Evolutionary conservation across 805 yeast genomes (phyloP), one percentile per base, ranked within the genome.

Genomic region (Ogataea polymorpha): DNA sequence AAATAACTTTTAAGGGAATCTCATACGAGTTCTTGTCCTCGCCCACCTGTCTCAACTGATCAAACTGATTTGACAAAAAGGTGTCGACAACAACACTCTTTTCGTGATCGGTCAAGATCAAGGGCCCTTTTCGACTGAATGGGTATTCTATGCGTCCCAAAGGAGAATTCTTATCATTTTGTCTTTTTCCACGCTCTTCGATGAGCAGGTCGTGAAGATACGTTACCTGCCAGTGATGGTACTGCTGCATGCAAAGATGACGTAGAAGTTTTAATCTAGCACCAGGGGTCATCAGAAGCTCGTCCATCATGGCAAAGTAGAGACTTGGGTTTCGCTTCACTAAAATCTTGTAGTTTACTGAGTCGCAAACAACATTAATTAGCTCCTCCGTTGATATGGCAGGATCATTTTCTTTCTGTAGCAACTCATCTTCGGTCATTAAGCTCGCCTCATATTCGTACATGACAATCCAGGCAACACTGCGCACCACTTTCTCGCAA

Each of bases 41-140:
- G 11, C 55, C 58, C 11, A 46, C 44, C 23, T 63, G 61, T 0
- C 73, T 66, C 10, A 75, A 48, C 44, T 61, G 68, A 11, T 73
- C 66, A 4, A 75, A 65, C 10, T 75, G 73, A 46, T 75, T 77
- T n/a, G 78, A 68, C 44, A 85, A 68, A 49, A 83, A 80, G 56
- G 81, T 88, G 61, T 82, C 89, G 26, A 85, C 58, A 11, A 85
- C 54, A 87, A 82, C 80, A 49, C 76, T 74, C 45, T 65, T 69
- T 51, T 84, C 91, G 35, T 80, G 68, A 9, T 72, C 77, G 12
- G 84, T 75, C 25, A 84, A 59, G 4, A 59, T 64, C 15, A 84
- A 46, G 0, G 63, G 40, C 0, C 89, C 90, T 48, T 67, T 65
- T 54, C 91, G 68, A 8, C 86, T 76, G 51, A 80, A 79, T 11